phyloP scores from a whole-genome alignment of 23 red algal genomes.

The Chondrus crispus region DNA sequence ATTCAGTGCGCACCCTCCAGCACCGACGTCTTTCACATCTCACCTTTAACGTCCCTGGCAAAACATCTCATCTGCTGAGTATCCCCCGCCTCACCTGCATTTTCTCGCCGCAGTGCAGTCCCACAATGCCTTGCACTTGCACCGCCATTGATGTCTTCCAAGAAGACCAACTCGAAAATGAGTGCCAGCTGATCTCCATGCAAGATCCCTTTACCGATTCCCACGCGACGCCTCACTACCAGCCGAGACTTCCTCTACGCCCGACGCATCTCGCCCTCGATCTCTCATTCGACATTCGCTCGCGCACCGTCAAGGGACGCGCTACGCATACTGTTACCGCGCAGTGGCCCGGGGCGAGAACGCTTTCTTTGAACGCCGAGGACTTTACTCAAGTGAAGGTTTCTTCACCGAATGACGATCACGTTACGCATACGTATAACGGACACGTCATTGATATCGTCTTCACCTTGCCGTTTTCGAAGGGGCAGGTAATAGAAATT shows the following conservation, averaged over 20 bases:
- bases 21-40: no score
- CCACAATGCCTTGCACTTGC: no score
- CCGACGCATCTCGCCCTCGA: conserved; percentile 45
- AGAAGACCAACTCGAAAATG: no score
- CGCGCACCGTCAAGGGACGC: conserved; percentile 14
- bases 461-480: conserved; percentile 10
- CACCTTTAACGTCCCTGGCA: no score
- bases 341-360: conserved; percentile 35
- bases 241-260: conserved; percentile 49
- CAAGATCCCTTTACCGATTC: conserved; percentile 31
- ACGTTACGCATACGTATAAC: conserved; percentile 48
- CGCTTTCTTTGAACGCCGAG: conserved; percentile 54
- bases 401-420: conserved; percentile 26
- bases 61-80: no score
- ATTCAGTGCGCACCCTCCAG: no score
- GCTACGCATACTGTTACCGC: conserved; percentile 30
- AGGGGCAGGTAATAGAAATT: conserved; percentile 17
- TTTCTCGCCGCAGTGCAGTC: no score
- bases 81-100: no score
- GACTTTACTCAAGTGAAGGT: conserved; percentile 53
- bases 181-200: no score
- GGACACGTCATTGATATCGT: conserved; percentile 58
- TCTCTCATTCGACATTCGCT: conserved; percentile 28
- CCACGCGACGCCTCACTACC: conserved; percentile 52
- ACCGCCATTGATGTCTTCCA: no score